A percentile compares a stretch with the other conserved stretches of the same genome.
These are phyloP conservation scores for Pisolithus marmoratus DNA, from an alignment of 768 basidiomycete genomes.

Conservation along the genomic window DNA sequence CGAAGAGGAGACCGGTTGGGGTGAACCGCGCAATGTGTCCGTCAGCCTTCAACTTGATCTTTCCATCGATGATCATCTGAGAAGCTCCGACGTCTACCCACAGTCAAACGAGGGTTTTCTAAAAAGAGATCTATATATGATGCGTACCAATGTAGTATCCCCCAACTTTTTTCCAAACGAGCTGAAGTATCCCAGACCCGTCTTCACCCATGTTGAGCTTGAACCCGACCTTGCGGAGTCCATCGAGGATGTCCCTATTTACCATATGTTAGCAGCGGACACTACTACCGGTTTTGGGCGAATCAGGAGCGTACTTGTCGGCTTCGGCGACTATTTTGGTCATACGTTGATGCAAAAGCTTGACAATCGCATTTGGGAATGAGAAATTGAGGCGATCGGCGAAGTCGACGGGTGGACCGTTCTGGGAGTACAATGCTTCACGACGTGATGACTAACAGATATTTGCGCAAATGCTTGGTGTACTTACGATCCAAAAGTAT, in stretches of 20 bases:
- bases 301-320: constrained; percentile 39
- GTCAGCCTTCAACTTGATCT: constrained; percentile 67
- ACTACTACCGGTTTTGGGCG: constrained; percentile 10
- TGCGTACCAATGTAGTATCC: constrained; percentile 58
- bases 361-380: constrained; percentile 26
- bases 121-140: background rate
- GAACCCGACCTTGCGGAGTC: constrained; percentile 56
- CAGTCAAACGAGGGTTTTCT: background rate
- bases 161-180: constrained; percentile 45
- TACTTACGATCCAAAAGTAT: constrained; percentile 15
- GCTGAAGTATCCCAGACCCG: constrained; percentile 43
- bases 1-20: constrained; percentile 39
- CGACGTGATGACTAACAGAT: background rate
- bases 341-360: constrained; percentile 25
- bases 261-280: background rate
- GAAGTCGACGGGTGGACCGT: constrained; percentile 36
- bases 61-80: constrained; percentile 58
- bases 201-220: constrained; percentile 45
- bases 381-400: constrained; percentile 44
- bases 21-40: constrained; percentile 42
- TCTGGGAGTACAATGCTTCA: constrained; percentile 34
- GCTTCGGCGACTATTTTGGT: constrained; percentile 39
- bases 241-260: constrained; percentile 46
- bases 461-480: background rate
- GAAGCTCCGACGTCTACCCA: constrained; percentile 49